phyloP scores from a whole-genome alignment of 2,329 filamentous ascomycete species.

The Calycina marina region DNA sequence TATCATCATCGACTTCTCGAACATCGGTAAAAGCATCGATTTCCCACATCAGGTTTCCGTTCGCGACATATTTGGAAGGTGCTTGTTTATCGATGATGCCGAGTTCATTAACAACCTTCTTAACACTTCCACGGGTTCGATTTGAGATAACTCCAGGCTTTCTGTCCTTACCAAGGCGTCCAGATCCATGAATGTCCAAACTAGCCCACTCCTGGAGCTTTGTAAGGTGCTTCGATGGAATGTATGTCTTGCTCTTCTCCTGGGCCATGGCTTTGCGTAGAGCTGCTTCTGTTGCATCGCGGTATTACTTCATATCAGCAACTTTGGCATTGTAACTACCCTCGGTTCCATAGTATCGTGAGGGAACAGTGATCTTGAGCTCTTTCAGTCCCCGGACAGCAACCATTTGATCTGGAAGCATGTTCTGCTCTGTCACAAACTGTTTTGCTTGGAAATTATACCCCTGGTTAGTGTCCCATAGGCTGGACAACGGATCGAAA shows the following conservation, averaged over 20 bases:
- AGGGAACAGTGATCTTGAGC: background rate
- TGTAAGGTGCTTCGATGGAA: background rate
- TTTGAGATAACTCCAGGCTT: constrained; percentile 9
- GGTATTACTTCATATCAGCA: background rate
- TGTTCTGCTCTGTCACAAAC: no score
- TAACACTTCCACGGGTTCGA: constrained; percentile 6
- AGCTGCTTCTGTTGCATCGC: background rate
- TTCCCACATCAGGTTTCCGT: constrained; percentile 4
- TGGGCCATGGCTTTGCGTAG: background rate
- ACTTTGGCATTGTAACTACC: no score
- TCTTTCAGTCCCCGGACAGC: background rate
- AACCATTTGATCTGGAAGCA: background rate
- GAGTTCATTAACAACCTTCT: constrained; percentile 1
- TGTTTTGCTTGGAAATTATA: background rate
- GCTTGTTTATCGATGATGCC: constrained; percentile 4
- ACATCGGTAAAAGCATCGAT: background rate
- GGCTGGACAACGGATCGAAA: background rate
- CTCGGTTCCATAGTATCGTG: background rate
- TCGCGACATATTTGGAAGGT: constrained; percentile 5
- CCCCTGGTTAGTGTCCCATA: background rate
- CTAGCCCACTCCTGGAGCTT: background rate
- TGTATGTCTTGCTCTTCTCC: no score
- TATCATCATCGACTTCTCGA: constrained; percentile 1
- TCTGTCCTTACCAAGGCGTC: constrained; percentile 8
- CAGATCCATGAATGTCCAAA: constrained; percentile 11